Conservation (phyloP, 2,329 filamentous ascomycete species). For the Colletotrichum higginsianum region DNA sequence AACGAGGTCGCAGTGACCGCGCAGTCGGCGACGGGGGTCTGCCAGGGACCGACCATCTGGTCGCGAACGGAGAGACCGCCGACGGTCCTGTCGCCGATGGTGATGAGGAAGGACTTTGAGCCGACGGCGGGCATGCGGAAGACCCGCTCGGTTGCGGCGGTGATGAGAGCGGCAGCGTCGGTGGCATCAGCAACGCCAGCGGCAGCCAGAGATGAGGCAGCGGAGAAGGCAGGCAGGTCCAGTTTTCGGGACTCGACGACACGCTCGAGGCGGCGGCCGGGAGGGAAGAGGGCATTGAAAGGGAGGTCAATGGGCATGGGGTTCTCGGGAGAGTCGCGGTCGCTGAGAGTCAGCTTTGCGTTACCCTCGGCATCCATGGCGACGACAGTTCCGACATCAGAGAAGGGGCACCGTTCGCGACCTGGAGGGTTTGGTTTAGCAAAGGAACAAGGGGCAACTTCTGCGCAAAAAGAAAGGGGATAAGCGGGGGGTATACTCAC, state of each 20-base stretch:
- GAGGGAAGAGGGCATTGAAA: constrained; percentile 90
- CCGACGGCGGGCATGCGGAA: constrained; percentile 90
- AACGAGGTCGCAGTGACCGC: constrained; percentile 92
- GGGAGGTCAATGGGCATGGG: constrained; percentile 89
- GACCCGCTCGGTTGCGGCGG: constrained; percentile 83
- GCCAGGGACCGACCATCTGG: constrained; percentile 98
- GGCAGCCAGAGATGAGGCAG: constrained; percentile 74
- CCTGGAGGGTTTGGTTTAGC: constrained; percentile 57
- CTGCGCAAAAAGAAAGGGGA: not conserved
- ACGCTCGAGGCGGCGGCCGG: constrained; percentile 85
- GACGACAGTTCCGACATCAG: constrained; percentile 86
- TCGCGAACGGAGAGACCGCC: constrained; percentile 91
- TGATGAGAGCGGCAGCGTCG: constrained; percentile 65
- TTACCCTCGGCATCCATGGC: constrained; percentile 73
- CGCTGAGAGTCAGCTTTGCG: constrained; percentile 83
- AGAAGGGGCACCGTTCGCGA: constrained; percentile 92
- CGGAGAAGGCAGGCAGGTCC: constrained; percentile 80
- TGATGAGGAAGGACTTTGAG: constrained; percentile 98
- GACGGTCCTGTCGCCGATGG: constrained; percentile 93
- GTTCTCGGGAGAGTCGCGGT: constrained; percentile 81
- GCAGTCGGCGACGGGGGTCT: constrained; percentile 93
- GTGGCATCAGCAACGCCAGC: constrained; percentile 69
- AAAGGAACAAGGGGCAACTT: not conserved
- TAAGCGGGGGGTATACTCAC: constrained; percentile 52
- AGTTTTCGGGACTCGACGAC: constrained; percentile 80